Percentiles rank a stretch among this genome's conserved stretches.
Conservation (phyloP, 257 asterid genomes). For the Solanum tarijense region DNA sequence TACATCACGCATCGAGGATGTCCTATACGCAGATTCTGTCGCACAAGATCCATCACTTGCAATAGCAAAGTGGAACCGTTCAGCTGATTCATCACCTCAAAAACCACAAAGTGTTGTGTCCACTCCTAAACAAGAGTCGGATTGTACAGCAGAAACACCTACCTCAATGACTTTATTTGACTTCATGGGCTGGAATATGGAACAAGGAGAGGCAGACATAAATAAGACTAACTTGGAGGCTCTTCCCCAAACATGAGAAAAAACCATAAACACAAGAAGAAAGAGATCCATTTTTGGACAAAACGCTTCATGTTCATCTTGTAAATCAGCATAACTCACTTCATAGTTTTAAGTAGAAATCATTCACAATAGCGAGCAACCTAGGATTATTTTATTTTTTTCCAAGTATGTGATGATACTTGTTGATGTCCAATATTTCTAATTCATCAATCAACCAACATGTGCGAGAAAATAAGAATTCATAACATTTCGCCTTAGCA, state of each 20-base stretch:
- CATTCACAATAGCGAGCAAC: background rate
- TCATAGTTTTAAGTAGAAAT: background rate
- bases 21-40: constrained; percentile 54
- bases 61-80: constrained; percentile 8
- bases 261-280: constrained; percentile 29
- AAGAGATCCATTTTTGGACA: background rate
- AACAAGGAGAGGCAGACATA: constrained; percentile 11
- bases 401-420: background rate
- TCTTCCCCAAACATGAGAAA: constrained; percentile 16
- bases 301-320: background rate
- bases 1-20: constrained; percentile 67
- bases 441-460: background rate
- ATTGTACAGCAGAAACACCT: constrained; percentile 32
- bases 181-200: constrained; percentile 67
- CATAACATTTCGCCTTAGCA: background rate
- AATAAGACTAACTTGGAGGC: constrained; percentile 22
- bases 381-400: background rate
- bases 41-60: constrained; percentile 46
- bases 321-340: background rate
- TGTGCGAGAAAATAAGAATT: background rate
- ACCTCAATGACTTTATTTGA: constrained; percentile 51
- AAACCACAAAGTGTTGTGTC: constrained; percentile 26
- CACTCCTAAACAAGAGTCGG: constrained; percentile 25
- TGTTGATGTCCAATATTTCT: background rate
- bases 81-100: constrained; percentile 25